phyloP scores from a whole-genome alignment of 306 rosid genomes.

The Lagenaria siceraria region DNA sequence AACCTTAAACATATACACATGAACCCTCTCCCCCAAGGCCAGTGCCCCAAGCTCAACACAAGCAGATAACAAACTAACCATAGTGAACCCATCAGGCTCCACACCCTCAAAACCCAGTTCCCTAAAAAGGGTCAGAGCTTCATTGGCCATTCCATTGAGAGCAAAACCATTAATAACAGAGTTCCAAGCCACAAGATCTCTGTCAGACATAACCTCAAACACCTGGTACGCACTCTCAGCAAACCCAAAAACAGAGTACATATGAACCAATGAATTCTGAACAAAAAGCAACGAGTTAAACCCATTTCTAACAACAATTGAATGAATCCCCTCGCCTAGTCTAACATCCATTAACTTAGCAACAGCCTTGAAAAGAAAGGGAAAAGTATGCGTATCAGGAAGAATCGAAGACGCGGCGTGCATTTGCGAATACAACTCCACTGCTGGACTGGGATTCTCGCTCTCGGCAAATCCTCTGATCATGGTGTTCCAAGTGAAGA shows the following conservation, averaged over 20 bases:
- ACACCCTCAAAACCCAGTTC: conserved; percentile 24
- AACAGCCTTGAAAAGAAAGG: conserved; percentile 28
- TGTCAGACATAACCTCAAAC: conserved; percentile 25
- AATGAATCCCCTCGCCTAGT: conserved; percentile 24
- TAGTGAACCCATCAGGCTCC: conserved; percentile 32
- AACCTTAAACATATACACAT: conserved; percentile 23
- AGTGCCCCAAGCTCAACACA: conserved; percentile 35
- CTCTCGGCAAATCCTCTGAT: conserved; percentile 32
- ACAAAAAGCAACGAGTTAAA: conserved; percentile 27
- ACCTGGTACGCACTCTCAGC: conserved; percentile 21
- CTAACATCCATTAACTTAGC: conserved; percentile 19
- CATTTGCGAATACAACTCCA: conserved; percentile 18
- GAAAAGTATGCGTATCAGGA: conserved; percentile 31
- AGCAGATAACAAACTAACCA: conserved; percentile 34
- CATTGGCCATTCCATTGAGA: conserved; percentile 30
- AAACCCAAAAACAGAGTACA: conserved; percentile 21
- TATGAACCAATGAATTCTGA: conserved; percentile 26
- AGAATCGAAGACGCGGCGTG: conserved; percentile 1
- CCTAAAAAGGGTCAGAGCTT: conserved; percentile 24
- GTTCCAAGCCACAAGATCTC: conserved; percentile 40
- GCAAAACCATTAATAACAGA: conserved; percentile 34
- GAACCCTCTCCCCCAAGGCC: conserved; percentile 31
- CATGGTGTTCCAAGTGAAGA: conserved; percentile 36
- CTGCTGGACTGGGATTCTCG: conserved; percentile 17
- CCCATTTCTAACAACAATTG: conserved; percentile 25